Base-by-base conservation (phyloP, 352 stramenopile genomes). In the Plasmopara halstedii region DNA sequence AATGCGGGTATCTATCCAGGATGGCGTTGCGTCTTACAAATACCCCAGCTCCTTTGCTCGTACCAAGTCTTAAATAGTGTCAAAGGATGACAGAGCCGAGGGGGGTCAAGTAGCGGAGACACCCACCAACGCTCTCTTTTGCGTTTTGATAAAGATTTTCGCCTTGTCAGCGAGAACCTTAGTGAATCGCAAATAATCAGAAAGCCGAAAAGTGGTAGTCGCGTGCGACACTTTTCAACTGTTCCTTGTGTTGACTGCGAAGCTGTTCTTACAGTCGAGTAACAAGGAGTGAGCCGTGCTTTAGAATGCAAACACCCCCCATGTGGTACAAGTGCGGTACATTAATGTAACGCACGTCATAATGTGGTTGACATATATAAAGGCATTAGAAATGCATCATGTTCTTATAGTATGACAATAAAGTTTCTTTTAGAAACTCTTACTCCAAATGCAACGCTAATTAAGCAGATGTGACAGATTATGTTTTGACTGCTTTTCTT, bases 211-310 rank as follows among this genome's bases (percentile, higher is more conserved):
- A 21, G 38, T 26, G 20, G 6, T 6, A 10, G 8, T 22, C 10
- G 21, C 38, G 14, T 32, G 31, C 31, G 22, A 11, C n/a, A 38
- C 43, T 29, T 19, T 22, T n/a, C n/a, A n/a, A n/a, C n/a, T n/a
- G n/a, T n/a, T n/a, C n/a, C 29, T 43, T 25, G 17, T 38, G 52
- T 50, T 29, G 46, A 40, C 52, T 59, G 39, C 31, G 35, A 33
- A 36, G 20, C 17, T 37, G 29, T 57, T 65, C 51, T 42, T 61
- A 56, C 50, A 56, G 35, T 40, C 18, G 44, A 36, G 41, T 51
- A 64, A 56, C 45, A 61, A 59, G 35, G 46, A 58, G 48, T 58
- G 54, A 42, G 49, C 23, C 23, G 9, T 2, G 25, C 6, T 17
- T 50, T 52, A 56, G 35, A n/a, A n/a, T 34, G 25, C 37, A 50